Evolutionary conservation across 768 basidiomycete species (phyloP).

Genomic region (Rhizopogon vulgaris): DNA sequence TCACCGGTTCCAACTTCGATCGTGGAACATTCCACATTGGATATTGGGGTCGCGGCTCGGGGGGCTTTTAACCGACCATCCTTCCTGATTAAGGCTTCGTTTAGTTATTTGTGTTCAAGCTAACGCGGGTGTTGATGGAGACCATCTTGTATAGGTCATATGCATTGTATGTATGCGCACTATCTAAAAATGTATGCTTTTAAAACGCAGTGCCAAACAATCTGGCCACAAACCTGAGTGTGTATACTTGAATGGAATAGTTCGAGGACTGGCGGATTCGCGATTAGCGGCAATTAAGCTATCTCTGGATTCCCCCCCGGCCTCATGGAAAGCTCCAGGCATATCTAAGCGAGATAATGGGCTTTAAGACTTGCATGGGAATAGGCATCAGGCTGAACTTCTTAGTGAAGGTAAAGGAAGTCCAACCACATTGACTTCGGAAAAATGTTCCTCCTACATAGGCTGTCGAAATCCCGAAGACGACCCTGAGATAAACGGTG

Average conservation of each 20-base stretch:
- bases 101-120: neutral
- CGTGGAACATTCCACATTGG: slow-evolving; percentile 22
- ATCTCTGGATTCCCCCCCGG: slow-evolving; percentile 11
- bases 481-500: neutral
- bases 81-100: neutral
- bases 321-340: slow-evolving; percentile 27
- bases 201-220: neutral
- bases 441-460: slow-evolving; percentile 5
- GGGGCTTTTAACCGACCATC: neutral
- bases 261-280: slow-evolving; percentile 1
- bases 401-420: neutral
- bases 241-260: slow-evolving; percentile 4
- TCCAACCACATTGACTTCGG: slow-evolving; percentile 2
- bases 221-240: slow-evolving; percentile 12
- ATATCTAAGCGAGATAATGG: slow-evolving; percentile 22
- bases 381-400: slow-evolving; percentile 3
- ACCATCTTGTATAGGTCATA: neutral
- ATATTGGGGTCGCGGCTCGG: slow-evolving; percentile 1
- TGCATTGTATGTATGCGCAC: neutral
- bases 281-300: slow-evolving; percentile 17
- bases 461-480: slow-evolving; percentile 2
- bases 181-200: neutral
- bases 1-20: neutral
- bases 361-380: slow-evolving; percentile 6
- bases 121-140: neutral